These are phyloP conservation scores for Plasmodium relictum DNA, from an alignment of 169 alveolate genomes.

Conservation along the genomic window DNA sequence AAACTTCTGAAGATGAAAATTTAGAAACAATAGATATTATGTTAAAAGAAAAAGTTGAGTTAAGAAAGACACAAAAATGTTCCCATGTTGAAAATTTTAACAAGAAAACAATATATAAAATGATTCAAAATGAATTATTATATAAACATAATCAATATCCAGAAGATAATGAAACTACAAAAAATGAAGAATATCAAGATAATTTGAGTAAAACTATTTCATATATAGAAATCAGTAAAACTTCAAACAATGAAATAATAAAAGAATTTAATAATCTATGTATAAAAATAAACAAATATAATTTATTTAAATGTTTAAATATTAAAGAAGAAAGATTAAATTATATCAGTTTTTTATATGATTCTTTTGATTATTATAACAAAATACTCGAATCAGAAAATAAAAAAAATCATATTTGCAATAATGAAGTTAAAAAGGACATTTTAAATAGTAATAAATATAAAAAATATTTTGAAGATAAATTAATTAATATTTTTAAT, in stretches of 20 bases:
- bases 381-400: slow-evolving; percentile 10
- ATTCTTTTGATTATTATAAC: slow-evolving; percentile 61
- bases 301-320: slow-evolving; percentile 52
- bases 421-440: slow-evolving; percentile 1
- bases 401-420: background rate
- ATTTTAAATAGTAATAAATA: background rate
- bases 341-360: slow-evolving; percentile 34
- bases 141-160: background rate
- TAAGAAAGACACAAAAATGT: background rate
- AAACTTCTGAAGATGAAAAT: background rate
- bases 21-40: background rate
- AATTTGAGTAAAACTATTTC: background rate
- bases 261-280: slow-evolving; percentile 21
- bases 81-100: background rate
- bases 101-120: background rate
- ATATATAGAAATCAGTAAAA: slow-evolving; percentile 6
- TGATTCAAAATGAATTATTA: background rate
- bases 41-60: background rate
- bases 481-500: slow-evolving; percentile 10
- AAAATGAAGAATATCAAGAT: background rate
- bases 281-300: slow-evolving; percentile 58
- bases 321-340: slow-evolving; percentile 43
- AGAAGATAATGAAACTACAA: background rate
- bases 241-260: slow-evolving; percentile 20
- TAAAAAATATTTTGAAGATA: slow-evolving; percentile 30